phyloP scores from a whole-genome alignment of 495 filamentous ascomycete genomes.

The Aspergillus saccharolyticus region DNA sequence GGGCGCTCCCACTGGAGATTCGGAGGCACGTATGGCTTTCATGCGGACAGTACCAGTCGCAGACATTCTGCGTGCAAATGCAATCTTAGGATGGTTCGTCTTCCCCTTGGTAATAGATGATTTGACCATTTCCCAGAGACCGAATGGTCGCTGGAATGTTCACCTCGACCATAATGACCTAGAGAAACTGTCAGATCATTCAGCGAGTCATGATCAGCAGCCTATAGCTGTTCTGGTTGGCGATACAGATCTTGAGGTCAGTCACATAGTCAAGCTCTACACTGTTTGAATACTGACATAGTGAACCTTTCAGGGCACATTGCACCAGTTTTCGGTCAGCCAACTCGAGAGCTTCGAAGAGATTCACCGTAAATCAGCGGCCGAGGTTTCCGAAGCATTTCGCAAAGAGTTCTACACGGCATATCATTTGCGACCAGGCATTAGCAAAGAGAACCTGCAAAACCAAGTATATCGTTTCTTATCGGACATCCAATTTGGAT shows the following conservation, averaged over 20 bases:
- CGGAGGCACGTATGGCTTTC: not conserved
- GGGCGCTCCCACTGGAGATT: not conserved
- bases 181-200: too few species aligned
- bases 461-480: not conserved
- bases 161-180: not conserved
- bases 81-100: not conserved
- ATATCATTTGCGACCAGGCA: not conserved
- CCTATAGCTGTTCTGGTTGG: not conserved
- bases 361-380: not conserved
- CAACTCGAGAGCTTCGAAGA: not conserved
- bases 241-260: not conserved
- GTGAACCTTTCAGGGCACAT: not conserved
- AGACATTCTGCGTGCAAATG: not conserved
- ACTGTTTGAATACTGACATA: not conserved
- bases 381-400: not conserved
- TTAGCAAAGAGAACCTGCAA: not conserved
- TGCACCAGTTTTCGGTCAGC: not conserved
- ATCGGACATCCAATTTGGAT: not conserved
- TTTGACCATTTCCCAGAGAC: not conserved
- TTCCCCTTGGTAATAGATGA: conserved; percentile 1
- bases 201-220: not conserved
- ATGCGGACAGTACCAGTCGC: not conserved
- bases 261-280: not conserved
- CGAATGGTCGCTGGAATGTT: not conserved
- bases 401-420: not conserved